Base-by-base conservation (phyloP, 1,284 basidiomycete species). In the Ganoderma meredithae region DNA sequence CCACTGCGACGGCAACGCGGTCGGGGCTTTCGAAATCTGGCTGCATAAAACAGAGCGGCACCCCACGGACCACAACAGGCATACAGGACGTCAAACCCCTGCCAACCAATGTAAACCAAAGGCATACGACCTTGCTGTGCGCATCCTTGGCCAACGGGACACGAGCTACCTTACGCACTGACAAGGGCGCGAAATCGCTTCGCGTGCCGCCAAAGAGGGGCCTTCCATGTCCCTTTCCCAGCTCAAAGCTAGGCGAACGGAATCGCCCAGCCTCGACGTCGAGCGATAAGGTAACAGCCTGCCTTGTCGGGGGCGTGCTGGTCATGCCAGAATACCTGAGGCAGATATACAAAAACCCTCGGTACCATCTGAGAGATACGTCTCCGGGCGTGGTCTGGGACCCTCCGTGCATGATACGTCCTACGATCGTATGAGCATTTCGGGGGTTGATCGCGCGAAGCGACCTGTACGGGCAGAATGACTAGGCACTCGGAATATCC, bases 271-370 rank as follows among this genome's bases (percentile, higher is more conserved):
- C 52, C 15, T 55, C 52, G 15, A 27, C 7, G 25, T 17, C 27
- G 52, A 55, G 52, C 52, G 52, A 55, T 55, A 33, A 33, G 31
- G 52, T 33, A 33, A 19, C 31, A 55, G 52, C 27, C 47, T 27
- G 52, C 13, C 36, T 47, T n/a, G 15, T 55, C 27, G 2, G 2
- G 52, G 0, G 27, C 25, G 9, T 31, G 52, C 4, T 55, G 15
- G 52, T 9, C 13, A 33, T 33, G 17, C 31, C 17, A 4, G 3
- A 15, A 27, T 55, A 6, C 27, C 27, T 55, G 15, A 5, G n/a
- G 25, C 12, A 53, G 12, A 12, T 6, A 27, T 13, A 27, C 52
- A 25, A 2, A 12, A 49, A 22, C 47, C 47, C 52, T 53, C 25
- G 13, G 52, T 17, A 49, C n/a, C 47, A 8, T 47, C 8, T 1